Base-by-base conservation (phyloP, 176 grass and related monocot genomes). In the Oryza officinalis region DNA sequence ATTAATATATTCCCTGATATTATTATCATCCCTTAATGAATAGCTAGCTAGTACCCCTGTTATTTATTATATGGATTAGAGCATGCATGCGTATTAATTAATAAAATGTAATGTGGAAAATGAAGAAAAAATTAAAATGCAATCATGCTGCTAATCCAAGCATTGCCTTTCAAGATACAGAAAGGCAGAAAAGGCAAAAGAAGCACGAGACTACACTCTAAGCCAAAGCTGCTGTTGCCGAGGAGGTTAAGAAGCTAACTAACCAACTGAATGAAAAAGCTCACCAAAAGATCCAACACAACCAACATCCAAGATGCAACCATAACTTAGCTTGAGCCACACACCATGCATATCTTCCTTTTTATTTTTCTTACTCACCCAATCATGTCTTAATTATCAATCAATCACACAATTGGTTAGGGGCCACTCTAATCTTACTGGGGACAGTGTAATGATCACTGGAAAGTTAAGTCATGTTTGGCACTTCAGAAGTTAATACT, bases 271-370 rank as follows among this genome's bases (percentile, higher is more conserved):
- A 40, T 31, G 50, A 14, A 72, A 72, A 52, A 63, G 22, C 57
- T 35, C 25, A 71, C 47, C 67, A 41, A 71, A 81, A 50, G 22
- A 22, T 72, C 50, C 49, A 67, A 65, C 41, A 32, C 78, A 46
- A 40, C 40, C 50, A 73, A 75, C 71, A 75, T 54, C 45, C 27
- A 57, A 22, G 18, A 37, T 23, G 63, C 73, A 60, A 85, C 83
- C 83, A 59, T 86, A 64, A 31, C 86, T 83, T 83, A 64, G n/a
- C 86, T 87, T 83, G 52, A 77, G 69, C 52, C 65, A 65, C 80
- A 65, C 86, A 65, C 13, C 20, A 57, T 57, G 20, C 23, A 70
- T 65, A 32, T 57, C 27, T 57, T 18, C 44, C 74, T 49, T 49
- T 64, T 49, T 38, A 38, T 63, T 26, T 12, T n/a, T n/a, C 28